These are phyloP conservation scores for Tolypocladium ophioglossoides DNA, from an alignment of 2,329 filamentous ascomycete species.

Conservation along the genomic window DNA sequence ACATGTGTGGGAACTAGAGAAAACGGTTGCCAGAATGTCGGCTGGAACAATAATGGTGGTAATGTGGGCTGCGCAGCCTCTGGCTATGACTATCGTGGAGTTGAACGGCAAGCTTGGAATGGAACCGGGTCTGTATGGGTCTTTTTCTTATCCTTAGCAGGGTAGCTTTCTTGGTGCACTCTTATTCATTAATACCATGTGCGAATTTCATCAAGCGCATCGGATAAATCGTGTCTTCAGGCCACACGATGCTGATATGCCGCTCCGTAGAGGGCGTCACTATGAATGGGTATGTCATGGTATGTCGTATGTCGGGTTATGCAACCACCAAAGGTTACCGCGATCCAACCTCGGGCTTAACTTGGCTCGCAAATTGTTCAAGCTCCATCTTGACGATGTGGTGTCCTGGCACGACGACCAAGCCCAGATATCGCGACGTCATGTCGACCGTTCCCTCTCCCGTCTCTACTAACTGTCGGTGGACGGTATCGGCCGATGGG, in stretches of 20 bases:
- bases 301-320: background rate
- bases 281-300: background rate
- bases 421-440: constrained; percentile 75
- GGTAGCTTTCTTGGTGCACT: constrained; percentile 15
- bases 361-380: constrained; percentile 59
- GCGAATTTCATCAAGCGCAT: background rate
- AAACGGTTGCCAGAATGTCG: background rate
- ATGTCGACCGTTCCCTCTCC: constrained; percentile 49
- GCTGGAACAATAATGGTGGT: constrained; percentile 3
- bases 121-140: constrained; percentile 3
- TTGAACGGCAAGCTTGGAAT: constrained; percentile 6
- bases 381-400: constrained; percentile 83
- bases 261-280: background rate
- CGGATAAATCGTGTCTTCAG: too few species aligned
- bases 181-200: constrained; percentile 17
- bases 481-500: constrained; percentile 43
- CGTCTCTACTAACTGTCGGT: constrained; percentile 19
- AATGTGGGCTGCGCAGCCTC: constrained; percentile 5
- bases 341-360: constrained; percentile 12
- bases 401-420: constrained; percentile 81
- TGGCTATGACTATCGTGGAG: constrained; percentile 15
- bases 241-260: background rate
- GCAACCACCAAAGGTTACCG: constrained; percentile 1
- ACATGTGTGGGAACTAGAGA: background rate
- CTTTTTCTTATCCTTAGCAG: constrained; percentile 12